phyloP scores from a whole-genome alignment of 2,329 filamentous ascomycete species.

The Diaporthe sp. region DNA sequence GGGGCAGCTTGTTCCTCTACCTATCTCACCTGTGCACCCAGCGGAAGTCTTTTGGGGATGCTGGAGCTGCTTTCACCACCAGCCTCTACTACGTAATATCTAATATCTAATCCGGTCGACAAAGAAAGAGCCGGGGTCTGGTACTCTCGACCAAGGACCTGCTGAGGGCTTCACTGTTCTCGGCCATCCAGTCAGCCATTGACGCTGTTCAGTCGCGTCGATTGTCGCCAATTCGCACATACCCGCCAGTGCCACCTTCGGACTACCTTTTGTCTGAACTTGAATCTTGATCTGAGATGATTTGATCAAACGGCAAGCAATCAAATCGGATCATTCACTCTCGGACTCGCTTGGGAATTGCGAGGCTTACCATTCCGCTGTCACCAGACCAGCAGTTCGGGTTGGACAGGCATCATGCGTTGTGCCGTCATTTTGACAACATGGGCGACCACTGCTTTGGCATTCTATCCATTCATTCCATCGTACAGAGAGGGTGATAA shows the following conservation, averaged over 20 bases:
- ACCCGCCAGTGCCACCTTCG: background rate
- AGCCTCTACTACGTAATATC: conserved; percentile 43
- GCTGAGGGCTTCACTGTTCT: conserved; percentile 36
- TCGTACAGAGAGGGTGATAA: conserved; percentile 34
- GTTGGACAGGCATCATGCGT: conserved; percentile 54
- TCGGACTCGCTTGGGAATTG: background rate
- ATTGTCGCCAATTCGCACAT: background rate
- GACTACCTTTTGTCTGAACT: background rate
- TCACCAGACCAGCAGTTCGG: background rate
- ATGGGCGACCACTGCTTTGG: conserved; percentile 59
- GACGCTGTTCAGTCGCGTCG: conserved; percentile 30
- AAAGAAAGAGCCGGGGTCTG: conserved; percentile 41
- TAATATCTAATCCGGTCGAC: conserved; percentile 45
- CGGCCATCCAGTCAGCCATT: conserved; percentile 27
- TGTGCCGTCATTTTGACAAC: conserved; percentile 58
- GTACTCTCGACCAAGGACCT: conserved; percentile 40
- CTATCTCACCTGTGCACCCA: background rate
- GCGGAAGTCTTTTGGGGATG: background rate
- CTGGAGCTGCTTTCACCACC: conserved; percentile 39
- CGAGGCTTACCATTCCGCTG: background rate
- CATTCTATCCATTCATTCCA: conserved; percentile 62
- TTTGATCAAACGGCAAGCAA: background rate
- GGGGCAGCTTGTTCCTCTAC: background rate
- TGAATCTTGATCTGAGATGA: background rate
- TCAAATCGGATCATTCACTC: background rate